Conservation (phyloP, 352 stramenopile genomes). For the Blastocystis sp. region DNA sequence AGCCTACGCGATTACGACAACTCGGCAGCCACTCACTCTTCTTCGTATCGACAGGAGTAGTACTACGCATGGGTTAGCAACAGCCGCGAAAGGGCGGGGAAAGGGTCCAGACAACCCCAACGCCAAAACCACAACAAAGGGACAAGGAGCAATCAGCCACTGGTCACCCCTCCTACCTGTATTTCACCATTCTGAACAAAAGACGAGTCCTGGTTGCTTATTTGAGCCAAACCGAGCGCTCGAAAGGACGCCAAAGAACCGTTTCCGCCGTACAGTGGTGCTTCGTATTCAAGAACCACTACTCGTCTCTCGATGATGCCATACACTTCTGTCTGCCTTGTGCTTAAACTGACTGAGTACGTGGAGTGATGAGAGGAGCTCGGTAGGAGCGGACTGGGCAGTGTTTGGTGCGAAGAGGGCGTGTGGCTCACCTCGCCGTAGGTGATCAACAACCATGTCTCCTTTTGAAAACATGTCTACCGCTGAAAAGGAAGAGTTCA, state of each 20-base stretch:
- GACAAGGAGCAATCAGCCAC: not conserved
- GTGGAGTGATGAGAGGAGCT: not conserved
- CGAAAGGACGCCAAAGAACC: not conserved
- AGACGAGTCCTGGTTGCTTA: constrained; percentile 25
- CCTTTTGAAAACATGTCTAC: constrained; percentile 65
- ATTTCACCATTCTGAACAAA: constrained; percentile 48
- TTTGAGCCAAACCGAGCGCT: not conserved
- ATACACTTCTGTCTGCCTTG: constrained; percentile 65
- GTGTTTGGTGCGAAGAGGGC: not conserved
- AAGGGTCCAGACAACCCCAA: not conserved
- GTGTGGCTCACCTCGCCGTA: not conserved
- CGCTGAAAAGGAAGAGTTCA: constrained; percentile 70
- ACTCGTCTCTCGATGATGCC: not conserved
- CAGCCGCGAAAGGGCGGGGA: too few relatives aligned
- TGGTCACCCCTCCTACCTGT: constrained; percentile 13
- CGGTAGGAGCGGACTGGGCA: not conserved
- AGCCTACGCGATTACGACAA: not conserved
- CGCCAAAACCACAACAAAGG: not conserved
- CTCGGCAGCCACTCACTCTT: not conserved
- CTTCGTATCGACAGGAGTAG: constrained; percentile 7
- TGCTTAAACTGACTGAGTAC: constrained; percentile 71
- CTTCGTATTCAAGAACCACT: not conserved
- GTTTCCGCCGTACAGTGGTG: not conserved
- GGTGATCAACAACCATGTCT: constrained; percentile 58
- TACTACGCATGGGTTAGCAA: constrained; percentile 22